Evolutionary conservation across 2,329 filamentous ascomycete species (phyloP).

Genomic region (Esteya vermicola): DNA sequence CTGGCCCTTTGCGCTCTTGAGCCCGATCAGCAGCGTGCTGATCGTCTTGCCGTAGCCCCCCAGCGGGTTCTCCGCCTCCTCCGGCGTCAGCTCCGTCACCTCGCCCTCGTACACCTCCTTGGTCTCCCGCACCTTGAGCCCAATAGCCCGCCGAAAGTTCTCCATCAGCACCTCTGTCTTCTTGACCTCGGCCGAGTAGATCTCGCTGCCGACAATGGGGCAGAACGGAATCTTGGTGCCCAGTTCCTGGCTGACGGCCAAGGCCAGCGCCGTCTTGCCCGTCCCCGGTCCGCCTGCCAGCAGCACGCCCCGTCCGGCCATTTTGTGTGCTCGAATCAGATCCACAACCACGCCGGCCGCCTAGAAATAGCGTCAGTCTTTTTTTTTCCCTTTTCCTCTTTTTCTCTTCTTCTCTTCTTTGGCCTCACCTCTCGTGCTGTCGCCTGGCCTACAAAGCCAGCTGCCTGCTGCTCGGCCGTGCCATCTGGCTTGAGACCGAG

Average conservation of each 20-base stretch:
- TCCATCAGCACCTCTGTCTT: constrained; percentile 99
- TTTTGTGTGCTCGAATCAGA: constrained; percentile 89
- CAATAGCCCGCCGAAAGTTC: constrained; percentile 94
- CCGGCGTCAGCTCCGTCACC: constrained; percentile 91
- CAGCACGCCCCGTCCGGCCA: constrained; percentile 87
- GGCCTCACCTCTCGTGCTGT: constrained; percentile 77
- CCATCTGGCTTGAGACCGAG: constrained; percentile 79
- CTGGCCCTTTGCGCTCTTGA: constrained; percentile 91
- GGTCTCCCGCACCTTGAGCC: constrained; percentile 90
- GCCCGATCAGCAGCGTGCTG: constrained; percentile 81
- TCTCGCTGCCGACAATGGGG: constrained; percentile 93
- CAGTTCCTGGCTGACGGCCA: constrained; percentile 91
- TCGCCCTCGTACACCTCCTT: constrained; percentile 99
- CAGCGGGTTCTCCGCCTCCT: constrained; percentile 94
- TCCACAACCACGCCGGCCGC: constrained; percentile 94
- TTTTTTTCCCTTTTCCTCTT: background rate
- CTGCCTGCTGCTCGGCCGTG: constrained; percentile 61
- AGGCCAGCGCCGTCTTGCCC: constrained; percentile 89
- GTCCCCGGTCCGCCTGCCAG: constrained; percentile 91
- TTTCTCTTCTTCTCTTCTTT: background rate
- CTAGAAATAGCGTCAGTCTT: constrained; percentile 26
- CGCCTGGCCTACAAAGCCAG: constrained; percentile 82
- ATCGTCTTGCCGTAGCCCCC: constrained; percentile 97
- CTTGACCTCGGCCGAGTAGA: constrained; percentile 97
- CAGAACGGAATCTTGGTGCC: constrained; percentile 98